phyloP scores from a whole-genome alignment of 1,284 basidiomycete genomes.

The Apiotrichum laibachii region DNA sequence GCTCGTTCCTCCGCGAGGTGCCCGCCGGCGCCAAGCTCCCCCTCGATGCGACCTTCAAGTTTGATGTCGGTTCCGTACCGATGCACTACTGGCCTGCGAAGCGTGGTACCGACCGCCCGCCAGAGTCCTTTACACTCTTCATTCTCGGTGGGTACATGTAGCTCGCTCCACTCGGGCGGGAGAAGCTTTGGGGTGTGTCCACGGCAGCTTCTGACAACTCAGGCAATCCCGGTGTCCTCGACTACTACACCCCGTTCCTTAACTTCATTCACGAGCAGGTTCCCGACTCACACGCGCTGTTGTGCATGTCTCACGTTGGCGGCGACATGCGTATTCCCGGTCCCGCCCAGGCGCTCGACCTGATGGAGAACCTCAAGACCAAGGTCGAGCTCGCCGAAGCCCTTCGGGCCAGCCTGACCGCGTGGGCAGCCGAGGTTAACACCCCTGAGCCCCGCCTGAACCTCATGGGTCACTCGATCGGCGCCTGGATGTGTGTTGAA shows the following conservation, averaged over 20 bases:
- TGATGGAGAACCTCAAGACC: constrained; percentile 37
- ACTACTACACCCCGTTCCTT: constrained; percentile 49
- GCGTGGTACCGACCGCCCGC: constrained; percentile 16
- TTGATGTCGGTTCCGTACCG: constrained; percentile 13
- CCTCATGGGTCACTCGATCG: constrained; percentile 49
- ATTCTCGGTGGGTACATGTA: constrained; percentile 32
- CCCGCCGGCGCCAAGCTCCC: neutral
- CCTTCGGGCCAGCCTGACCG: constrained; percentile 27
- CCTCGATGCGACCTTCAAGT: constrained; percentile 8
- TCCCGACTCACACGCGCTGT: constrained; percentile 41
- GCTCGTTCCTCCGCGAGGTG: constrained; percentile 17
- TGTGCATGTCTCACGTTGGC: constrained; percentile 48
- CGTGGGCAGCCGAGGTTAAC: constrained; percentile 23
- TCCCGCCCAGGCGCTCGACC: constrained; percentile 32
- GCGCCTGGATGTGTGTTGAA: constrained; percentile 43
- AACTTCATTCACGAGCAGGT: constrained; percentile 38
- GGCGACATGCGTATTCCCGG: constrained; percentile 29
- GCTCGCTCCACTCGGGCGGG: too few relatives aligned
- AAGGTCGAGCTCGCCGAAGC: constrained; percentile 45
- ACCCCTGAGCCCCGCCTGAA: constrained; percentile 25
- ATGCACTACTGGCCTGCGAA: constrained; percentile 41
- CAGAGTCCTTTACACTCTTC: constrained; percentile 36
- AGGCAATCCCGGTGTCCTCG: constrained; percentile 51
- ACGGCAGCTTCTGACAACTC: neutral
- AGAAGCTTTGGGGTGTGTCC: neutral